Evolutionary conservation across 169 alveolate species (phyloP).

Genomic region (Eimeria necatrix): DNA sequence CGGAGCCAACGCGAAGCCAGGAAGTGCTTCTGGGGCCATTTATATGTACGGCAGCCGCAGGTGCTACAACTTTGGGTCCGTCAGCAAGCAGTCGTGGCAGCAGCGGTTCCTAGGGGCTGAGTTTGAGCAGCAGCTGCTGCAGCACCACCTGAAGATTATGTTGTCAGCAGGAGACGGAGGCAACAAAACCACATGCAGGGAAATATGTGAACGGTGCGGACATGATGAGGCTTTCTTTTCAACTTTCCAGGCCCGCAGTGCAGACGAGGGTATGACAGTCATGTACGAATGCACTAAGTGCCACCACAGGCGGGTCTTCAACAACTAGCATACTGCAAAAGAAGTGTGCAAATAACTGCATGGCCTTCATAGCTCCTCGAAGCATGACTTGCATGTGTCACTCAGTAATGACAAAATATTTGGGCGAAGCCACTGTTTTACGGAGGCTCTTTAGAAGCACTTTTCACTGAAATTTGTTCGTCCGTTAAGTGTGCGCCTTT

Average conservation of each 20-base stretch:
- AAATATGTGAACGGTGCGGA: slow-evolving; percentile 85
- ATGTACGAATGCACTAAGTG: slow-evolving; percentile 87
- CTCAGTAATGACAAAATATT: too few species aligned
- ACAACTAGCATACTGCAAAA: slow-evolving; percentile 72
- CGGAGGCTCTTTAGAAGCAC: too few species aligned
- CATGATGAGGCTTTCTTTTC: slow-evolving; percentile 86
- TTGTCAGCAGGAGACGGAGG: slow-evolving; percentile 82
- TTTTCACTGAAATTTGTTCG: too few species aligned
- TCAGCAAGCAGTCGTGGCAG: slow-evolving; percentile 74
- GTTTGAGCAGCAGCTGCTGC: slow-evolving; percentile 60
- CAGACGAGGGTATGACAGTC: slow-evolving; percentile 88
- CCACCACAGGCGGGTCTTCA: slow-evolving; percentile 83
- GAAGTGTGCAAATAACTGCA: too few species aligned
- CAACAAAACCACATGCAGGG: slow-evolving; percentile 80
- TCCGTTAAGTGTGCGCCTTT: too few species aligned
- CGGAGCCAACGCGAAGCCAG: not conserved
- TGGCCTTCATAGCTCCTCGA: too few species aligned
- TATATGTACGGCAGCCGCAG: slow-evolving; percentile 69
- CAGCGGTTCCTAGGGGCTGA: slow-evolving; percentile 74
- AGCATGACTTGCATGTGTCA: too few species aligned
- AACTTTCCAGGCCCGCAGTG: slow-evolving; percentile 87
- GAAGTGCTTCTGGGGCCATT: not conserved
- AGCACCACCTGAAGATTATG: slow-evolving; percentile 80
- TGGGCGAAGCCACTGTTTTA: too few species aligned
- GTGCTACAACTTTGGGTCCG: slow-evolving; percentile 54